Evolutionary conservation across 305 asterid genomes (phyloP), one percentile per base, ranked within the genome.

Genomic region (Fraxinus latifolia): DNA sequence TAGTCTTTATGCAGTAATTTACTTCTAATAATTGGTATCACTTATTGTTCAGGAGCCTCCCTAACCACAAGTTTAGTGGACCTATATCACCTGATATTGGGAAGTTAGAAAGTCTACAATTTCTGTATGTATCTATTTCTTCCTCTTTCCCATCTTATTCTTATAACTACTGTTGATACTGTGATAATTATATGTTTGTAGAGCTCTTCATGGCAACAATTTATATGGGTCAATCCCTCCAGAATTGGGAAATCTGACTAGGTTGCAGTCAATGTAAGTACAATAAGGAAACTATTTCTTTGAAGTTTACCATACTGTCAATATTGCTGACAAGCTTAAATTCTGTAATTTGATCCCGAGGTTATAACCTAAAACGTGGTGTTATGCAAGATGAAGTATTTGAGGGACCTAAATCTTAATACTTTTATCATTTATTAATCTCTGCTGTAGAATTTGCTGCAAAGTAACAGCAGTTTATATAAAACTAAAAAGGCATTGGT

Each of bases 141-240:
- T 17, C 15, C 77, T 14, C 80, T 83, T 83, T 79, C 12, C 42
- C 60, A 79, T 77, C 72, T 50, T 31, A 31, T 74, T 31, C 34
- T 32, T 2, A 23, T 19, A 55, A 68, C 14, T 55, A 75, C 81
- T 75, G 76, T 81, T 84, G 37, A 86, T 86, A 55, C 78, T 83
- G 21, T 85, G 65, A 76, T 80, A 85, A 83, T 76, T 80, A 74
- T 79, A 27, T 86, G 17, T 83, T 65, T 88, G 84, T 84, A 96
- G 99, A 82, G 93, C 93, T 86, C 98, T 96, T 87, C 98, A 96
- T 74, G 94, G 89, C 87, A 94, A 96, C 92, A 92, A 92, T 83
- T 89, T 96, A 47, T 96, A 92, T 72, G 99, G 99, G 82, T 47
- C 91, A 86, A 92, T 96, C 80, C 99, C 99, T 79, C 91, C 97